phyloP scores from a whole-genome alignment of 108 stramenopile genomes.

The Conticribra guillardii region DNA sequence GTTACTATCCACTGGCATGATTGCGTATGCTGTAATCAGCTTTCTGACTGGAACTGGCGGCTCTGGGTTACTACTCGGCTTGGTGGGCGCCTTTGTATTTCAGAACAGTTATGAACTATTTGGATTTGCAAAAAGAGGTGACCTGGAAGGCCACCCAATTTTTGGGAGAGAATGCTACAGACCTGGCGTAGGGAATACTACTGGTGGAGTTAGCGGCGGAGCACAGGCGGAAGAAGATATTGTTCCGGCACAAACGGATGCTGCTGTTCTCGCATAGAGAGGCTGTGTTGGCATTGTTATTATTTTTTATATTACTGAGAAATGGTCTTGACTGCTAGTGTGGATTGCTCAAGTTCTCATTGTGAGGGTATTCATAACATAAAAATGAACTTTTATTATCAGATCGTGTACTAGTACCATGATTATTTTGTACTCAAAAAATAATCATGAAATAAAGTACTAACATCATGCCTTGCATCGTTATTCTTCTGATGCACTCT shows the following conservation, averaged over 20 bases:
- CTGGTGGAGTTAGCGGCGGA: background rate
- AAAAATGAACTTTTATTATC: too few relatives aligned
- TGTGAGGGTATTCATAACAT: too few relatives aligned
- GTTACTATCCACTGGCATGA: slow-evolving; percentile 27
- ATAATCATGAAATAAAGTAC: too few relatives aligned
- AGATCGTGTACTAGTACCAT: too few relatives aligned
- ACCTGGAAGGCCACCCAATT: slow-evolving; percentile 29
- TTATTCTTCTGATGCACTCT: too few relatives aligned
- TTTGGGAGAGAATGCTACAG: slow-evolving; percentile 36
- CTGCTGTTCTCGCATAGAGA: slow-evolving; percentile 5
- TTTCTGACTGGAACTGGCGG: slow-evolving; percentile 7
- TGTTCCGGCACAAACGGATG: slow-evolving; percentile 21
- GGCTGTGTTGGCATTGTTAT: too few relatives aligned
- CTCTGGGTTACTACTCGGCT: slow-evolving; percentile 15
- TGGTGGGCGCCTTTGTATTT: slow-evolving; percentile 41
- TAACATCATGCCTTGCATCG: too few relatives aligned
- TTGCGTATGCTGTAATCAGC: slow-evolving; percentile 22
- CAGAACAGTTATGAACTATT: slow-evolving; percentile 26
- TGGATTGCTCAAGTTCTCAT: too few relatives aligned
- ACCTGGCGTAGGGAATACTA: background rate
- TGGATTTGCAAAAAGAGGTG: slow-evolving; percentile 8
- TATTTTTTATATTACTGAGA: too few relatives aligned
- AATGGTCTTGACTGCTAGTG: too few relatives aligned
- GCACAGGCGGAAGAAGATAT: background rate
- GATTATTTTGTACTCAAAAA: too few relatives aligned